phyloP scores from a whole-genome alignment of 768 basidiomycete species.

The Serendipita sp. region DNA sequence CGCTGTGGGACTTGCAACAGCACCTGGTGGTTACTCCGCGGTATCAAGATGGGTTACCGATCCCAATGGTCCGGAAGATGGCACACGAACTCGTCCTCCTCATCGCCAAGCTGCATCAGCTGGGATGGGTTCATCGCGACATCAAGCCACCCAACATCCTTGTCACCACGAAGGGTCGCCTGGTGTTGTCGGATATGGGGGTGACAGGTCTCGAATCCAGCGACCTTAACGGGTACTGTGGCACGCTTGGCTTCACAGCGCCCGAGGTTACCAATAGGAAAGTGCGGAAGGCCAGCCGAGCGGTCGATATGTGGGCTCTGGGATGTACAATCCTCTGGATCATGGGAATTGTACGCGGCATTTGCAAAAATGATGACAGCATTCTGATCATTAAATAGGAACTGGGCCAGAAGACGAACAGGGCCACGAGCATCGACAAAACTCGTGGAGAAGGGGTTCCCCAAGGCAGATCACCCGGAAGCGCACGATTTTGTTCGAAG shows the following conservation, averaged over 20 bases:
- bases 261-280: neutral
- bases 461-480: neutral
- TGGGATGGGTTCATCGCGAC: neutral
- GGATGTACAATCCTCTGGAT: neutral
- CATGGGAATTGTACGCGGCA: neutral
- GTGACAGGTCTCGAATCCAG: neutral
- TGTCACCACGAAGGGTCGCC: neutral
- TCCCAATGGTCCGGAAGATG: neutral
- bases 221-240: neutral
- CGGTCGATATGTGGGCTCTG: neutral
- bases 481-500: neutral
- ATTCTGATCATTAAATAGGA: neutral
- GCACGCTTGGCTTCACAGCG: neutral
- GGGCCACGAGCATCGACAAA: neutral
- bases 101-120: neutral
- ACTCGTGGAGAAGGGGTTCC: neutral
- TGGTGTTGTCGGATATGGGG: neutral
- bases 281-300: neutral
- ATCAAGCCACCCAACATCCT: neutral
- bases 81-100: neutral
- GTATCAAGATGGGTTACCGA: neutral
- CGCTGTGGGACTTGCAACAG: neutral
- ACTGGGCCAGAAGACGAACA: neutral
- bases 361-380: neutral
- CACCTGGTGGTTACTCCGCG: neutral